phyloP scores from a whole-genome alignment of 192 early-diverging fungal genomes.

The Coemansia sp. region DNA sequence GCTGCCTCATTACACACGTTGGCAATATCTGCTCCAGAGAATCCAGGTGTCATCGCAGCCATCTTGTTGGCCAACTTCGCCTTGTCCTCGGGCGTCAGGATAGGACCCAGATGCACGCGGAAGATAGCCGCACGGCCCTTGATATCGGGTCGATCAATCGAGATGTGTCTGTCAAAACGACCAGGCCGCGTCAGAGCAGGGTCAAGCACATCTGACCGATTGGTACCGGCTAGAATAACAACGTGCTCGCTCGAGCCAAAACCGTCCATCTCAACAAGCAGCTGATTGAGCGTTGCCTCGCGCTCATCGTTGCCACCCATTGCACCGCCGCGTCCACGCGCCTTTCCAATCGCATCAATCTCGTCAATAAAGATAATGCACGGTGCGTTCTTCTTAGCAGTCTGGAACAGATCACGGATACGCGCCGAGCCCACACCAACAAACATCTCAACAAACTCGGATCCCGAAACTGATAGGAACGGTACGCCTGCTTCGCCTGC shows the following conservation, averaged over 20 bases:
- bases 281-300: slow-evolving; percentile 95
- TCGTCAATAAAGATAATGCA: slow-evolving; percentile 99
- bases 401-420: slow-evolving; percentile 95
- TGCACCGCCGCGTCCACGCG: slow-evolving; percentile 81
- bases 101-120: slow-evolving; percentile 92
- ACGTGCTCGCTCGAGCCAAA: slow-evolving; percentile 69
- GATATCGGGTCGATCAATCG: slow-evolving; percentile 95
- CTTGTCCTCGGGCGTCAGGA: slow-evolving; percentile 83
- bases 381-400: slow-evolving; percentile 94
- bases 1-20: slow-evolving; percentile 99
- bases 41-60: slow-evolving; percentile 95
- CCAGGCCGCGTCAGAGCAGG: slow-evolving; percentile 95
- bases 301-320: slow-evolving; percentile 98
- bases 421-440: slow-evolving; percentile 94
- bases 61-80: slow-evolving; percentile 78
- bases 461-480: slow-evolving; percentile 97
- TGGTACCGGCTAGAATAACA: slow-evolving; percentile 97
- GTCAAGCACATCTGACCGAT: slow-evolving; percentile 95
- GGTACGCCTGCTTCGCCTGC: slow-evolving; percentile 98
- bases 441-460: slow-evolving; percentile 99
- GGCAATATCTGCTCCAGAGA: slow-evolving; percentile 95
- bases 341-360: slow-evolving; percentile 99
- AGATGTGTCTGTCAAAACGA: slow-evolving; percentile 97
- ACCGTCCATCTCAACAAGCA: slow-evolving; percentile 99
- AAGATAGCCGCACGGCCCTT: slow-evolving; percentile 95